Percentiles rank a stretch among this genome's conserved stretches.
phyloP scores from a whole-genome alignment of 225 moss, liverwort and hornwort species.

The Bryum argenteum region DNA sequence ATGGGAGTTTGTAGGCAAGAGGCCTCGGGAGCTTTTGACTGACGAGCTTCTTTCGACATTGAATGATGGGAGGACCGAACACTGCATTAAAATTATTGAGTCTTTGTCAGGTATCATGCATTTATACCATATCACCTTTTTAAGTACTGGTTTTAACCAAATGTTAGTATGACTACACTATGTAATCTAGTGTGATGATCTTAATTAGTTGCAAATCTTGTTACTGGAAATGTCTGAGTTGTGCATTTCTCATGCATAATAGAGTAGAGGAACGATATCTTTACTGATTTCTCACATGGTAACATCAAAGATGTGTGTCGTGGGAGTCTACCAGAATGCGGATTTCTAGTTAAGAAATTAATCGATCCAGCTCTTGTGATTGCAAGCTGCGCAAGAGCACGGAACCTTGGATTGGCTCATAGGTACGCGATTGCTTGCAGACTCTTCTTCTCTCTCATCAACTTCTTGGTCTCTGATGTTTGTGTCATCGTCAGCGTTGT shows the following conservation, averaged over 20 bases:
- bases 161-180: conserved; percentile 1
- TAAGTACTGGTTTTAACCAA: background rate
- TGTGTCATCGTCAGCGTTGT: conserved; percentile 13
- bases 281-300: background rate
- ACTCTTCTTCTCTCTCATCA: conserved; percentile 16
- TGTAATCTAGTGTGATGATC: background rate
- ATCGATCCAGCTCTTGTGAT: conserved; percentile 67
- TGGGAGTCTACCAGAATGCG: conserved; percentile 56
- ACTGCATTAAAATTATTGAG: conserved; percentile 52
- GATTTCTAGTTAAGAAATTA: conserved; percentile 70
- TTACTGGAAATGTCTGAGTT: conserved; percentile 1
- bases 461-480: conserved; percentile 1
- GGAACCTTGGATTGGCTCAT: conserved; percentile 53
- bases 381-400: conserved; percentile 62
- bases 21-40: conserved; percentile 39
- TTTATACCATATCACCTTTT: conserved; percentile 6
- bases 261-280: background rate
- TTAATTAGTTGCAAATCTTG: background rate
- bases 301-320: conserved; percentile 1
- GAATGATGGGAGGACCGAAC: conserved; percentile 38
- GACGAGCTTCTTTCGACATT: conserved; percentile 52
- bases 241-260: background rate
- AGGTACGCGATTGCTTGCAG: conserved; percentile 53
- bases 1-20: conserved; percentile 50
- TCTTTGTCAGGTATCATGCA: conserved; percentile 62